Evolutionary conservation across 208 protist species (phyloP), one percentile per base, ranked within the genome.

Genomic region (Trypanosoma lewisi): DNA sequence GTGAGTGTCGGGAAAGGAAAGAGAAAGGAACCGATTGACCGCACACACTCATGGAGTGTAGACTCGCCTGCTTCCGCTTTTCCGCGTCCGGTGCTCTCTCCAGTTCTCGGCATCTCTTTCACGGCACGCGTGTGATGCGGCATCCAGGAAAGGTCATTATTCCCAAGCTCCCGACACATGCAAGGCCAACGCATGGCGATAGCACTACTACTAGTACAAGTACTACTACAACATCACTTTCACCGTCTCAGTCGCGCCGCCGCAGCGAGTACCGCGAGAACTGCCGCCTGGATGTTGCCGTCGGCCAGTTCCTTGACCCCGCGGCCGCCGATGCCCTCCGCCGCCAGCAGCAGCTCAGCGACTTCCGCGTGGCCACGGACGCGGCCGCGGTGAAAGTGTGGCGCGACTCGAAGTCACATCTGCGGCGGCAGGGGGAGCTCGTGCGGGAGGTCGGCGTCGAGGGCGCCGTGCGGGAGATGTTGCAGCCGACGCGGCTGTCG

Each of bases 381-480:
- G 49, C 28, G 21, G 12, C 66, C 16, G 21, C 72, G 34, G 67
- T 81, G 51, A 49, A 78, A 39, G 56, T 89, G 12, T 95, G 89
- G 87, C 70, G 68, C 4, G 77, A 83, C 70, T 82, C 75, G 4
- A 87, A 91, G 62, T 73, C 80, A 19, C 89, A 95, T 62, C 72
- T 95, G 25, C 81, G 89, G 4, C 77, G 70, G 37, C 89, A 95
- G 70, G 61, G 86, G 61, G 67, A 73, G 56, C 67, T 93, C 34
- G 73, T 92, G 36, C 62, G 82, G 14, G 73, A 85, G 51, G 48
- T 86, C 6, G 89, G 89, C 14, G 84, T 91, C 2, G 85, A 95
- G 27, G 89, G 83, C n/a, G 89, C 89, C 0, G 78, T 91, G 21
- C 73, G 78, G 6, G 85, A 95, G 67, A 75, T 75, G 19, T 71